Conservation (phyloP, 768 basidiomycete genomes). For the Mycena chlorophos region DNA sequence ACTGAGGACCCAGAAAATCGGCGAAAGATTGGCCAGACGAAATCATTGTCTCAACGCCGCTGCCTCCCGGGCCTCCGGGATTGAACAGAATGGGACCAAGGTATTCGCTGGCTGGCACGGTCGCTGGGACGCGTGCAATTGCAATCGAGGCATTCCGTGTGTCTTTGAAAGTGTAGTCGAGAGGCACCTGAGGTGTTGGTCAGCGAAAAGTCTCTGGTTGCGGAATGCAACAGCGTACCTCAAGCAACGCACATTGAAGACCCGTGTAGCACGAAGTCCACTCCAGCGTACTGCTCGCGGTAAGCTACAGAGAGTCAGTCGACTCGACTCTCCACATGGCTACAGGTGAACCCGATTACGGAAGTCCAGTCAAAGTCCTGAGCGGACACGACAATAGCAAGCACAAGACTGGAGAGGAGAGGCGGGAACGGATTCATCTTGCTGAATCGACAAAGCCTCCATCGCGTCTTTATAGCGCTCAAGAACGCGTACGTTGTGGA, state of each 20-base stretch:
- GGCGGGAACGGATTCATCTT: background rate
- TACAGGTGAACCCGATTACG: background rate
- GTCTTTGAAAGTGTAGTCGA: background rate
- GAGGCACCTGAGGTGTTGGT: background rate
- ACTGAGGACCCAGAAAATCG: background rate
- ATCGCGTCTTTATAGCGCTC: background rate
- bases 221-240: background rate
- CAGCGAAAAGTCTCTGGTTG: background rate
- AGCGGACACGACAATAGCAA: background rate
- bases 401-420: background rate
- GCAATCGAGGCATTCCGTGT: background rate
- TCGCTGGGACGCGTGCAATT: background rate
- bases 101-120: slow-evolving; percentile 13
- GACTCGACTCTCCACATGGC: background rate
- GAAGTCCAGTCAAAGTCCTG: background rate
- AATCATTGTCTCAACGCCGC: background rate
- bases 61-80: background rate
- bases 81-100: background rate
- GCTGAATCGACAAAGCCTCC: background rate
- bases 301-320: background rate
- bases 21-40: background rate
- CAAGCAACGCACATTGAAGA: background rate
- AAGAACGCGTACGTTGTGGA: no score
- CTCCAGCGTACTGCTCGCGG: background rate
- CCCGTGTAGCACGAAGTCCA: background rate